A percentile compares a stretch with the other conserved stretches of the same genome.
These are phyloP conservation scores for Colletotrichum sp. DNA, from an alignment of 2,329 filamentous ascomycete species.

Conservation along the genomic window DNA sequence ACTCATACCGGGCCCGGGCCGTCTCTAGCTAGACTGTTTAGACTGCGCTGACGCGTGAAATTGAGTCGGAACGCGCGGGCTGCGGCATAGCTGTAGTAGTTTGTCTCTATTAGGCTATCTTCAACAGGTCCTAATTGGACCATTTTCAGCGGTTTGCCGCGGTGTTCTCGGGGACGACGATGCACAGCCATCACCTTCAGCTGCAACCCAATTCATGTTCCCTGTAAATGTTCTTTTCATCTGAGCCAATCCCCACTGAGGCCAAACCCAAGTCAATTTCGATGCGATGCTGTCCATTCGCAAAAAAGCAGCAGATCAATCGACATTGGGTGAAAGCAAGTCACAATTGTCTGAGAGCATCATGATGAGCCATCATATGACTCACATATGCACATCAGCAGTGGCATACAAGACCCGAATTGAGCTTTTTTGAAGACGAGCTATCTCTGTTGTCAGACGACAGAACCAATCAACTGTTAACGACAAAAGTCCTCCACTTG, in stretches of 20 bases:
- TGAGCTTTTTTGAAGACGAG: background rate
- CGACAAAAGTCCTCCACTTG: background rate
- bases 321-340: background rate
- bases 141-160: background rate
- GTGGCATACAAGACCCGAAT: background rate
- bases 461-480: background rate
- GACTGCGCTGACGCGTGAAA: background rate
- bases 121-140: background rate
- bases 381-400: background rate
- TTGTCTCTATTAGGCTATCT: background rate
- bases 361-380: background rate
- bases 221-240: background rate
- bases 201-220: background rate
- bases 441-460: background rate
- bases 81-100: background rate
- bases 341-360: background rate
- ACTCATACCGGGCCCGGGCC: background rate
- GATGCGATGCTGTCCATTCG: background rate
- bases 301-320: background rate
- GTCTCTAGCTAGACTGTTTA: background rate
- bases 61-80: background rate
- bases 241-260: background rate
- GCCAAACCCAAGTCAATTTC: background rate
- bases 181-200: background rate
- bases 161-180: background rate